These are phyloP conservation scores for Glycine soja DNA, from an alignment of 306 rosid genomes.

Conservation along the genomic window DNA sequence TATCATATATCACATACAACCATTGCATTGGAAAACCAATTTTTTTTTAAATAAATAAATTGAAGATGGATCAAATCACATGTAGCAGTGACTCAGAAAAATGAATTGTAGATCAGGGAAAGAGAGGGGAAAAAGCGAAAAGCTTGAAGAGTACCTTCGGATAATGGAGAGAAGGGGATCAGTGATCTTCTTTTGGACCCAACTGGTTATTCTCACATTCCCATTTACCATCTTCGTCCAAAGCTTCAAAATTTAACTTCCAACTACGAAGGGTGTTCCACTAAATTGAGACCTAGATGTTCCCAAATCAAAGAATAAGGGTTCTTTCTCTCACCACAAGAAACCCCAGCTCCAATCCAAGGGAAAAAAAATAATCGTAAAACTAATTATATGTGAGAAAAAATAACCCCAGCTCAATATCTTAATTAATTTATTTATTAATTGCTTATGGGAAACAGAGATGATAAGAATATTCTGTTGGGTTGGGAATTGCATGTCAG, in stretches of 20 bases:
- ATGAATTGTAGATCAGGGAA: constrained; percentile 6
- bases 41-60: not conserved
- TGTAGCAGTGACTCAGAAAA: not conserved
- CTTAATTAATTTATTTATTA: not conserved
- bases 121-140: not conserved
- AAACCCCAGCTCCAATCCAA: constrained; percentile 32
- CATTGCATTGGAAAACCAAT: not conserved
- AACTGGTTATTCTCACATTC: constrained; percentile 14
- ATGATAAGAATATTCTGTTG: constrained; percentile 4
- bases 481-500: not conserved
- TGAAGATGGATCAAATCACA: constrained; percentile 26
- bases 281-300: constrained; percentile 19
- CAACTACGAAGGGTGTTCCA: not conserved
- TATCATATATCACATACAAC: not conserved
- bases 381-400: not conserved
- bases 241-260: constrained; percentile 29
- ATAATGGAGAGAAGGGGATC: constrained; percentile 78
- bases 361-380: not conserved
- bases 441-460: not conserved
- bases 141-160: constrained; percentile 59
- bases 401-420: not conserved
- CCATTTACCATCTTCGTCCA: constrained; percentile 37
- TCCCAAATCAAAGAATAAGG: constrained; percentile 30
- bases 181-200: constrained; percentile 71
- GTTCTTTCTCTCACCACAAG: constrained; percentile 35